Base-by-base conservation (phyloP, 2,329 filamentous ascomycete species). In the Alternaria arborescens region DNA sequence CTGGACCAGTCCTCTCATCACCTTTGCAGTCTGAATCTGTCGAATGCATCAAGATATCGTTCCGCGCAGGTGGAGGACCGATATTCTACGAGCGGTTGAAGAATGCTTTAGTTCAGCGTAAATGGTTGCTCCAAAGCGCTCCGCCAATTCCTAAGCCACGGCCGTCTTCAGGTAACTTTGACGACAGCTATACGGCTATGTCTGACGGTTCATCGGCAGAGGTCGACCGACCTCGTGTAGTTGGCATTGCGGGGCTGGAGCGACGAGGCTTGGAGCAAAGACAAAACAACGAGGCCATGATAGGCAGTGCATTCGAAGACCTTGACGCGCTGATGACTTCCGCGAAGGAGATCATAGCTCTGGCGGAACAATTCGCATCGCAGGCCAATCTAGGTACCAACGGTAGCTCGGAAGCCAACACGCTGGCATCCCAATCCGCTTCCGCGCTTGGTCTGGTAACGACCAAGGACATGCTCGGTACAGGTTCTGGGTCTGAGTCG, bases 321-420 rank as follows among this genome's bases (percentile, higher is more conserved):
- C 86, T 99, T 0, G 94, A 98, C 76, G 94, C 95, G 4, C 84
- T 99, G 38, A 99, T 98, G 94, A 93, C 94, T 3, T 97, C 94
- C 4, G 95, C 95, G 5, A 97, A 98, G 76, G 93, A 99, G 75
- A 93, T 99, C 50, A 90, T 98, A 52, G 93, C 93, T 5, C 88
- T 99, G 42, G 95, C 95, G 1, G 94, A 98, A 78, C 89, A 89
- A 16, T 94, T 98, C 69, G 89, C 93, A 2, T 84, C 88, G 12
- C 91, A 94, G 72, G 82, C 84, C 0, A 82, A 83, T 58, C 80
- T 83, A 20, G 87, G 85, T 22, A 85, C 84, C n/a, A 85, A 78
- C 40, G 77, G 74, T 41, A 87, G 85, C 6, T 85, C 87, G 0
- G 92, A 95, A 76, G 88, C 92, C 11, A 91, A 86, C 68, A 88